Base-by-base conservation (phyloP, 176 grass and related monocot species). In the Hyparrhenia diplandra region DNA sequence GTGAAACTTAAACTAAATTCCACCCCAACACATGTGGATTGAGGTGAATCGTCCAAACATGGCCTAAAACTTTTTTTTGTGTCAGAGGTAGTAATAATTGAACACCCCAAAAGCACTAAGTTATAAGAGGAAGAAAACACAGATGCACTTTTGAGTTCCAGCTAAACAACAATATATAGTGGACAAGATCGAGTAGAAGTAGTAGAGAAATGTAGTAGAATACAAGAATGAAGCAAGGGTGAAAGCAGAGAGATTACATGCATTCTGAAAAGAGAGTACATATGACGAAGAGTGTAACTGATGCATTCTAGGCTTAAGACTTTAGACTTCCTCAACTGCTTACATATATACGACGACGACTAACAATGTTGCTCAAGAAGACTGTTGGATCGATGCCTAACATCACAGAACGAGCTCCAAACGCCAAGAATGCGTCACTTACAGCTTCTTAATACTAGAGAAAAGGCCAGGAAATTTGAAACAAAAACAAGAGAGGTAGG, bases 401-500 rank as follows among this genome's bases (percentile, higher is more conserved):
- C 64, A 80, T 87, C 64, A 34, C 37, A 73, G 30, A 76, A 70
- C n/a, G 9, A 80, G 69, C 75, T 67, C 68, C 69, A 64, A 20
- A 64, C 24, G 73, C 87, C 85, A 73, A 81, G 87, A 89, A 89
- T 92, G 90, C 90, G 80, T 82, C 90, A 71, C 80, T 92, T 92
- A 92, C 90, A 92, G 78, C 79, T 74, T 87, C 68, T 83, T 28
- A 68, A 51, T 66, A 76, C 24, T 34, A 78, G 55, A 49, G n/a
- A 57, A 72, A 71, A 71, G n/a, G 63, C 2, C 45, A 8, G 25
- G 32, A 80, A 63, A 52, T n/a, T 40, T 18, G 18, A 54, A 37
- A 34, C 49, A 31, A 21, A 35, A 27, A 17, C 47, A 32, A 73
- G 2, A 27, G 41, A 49, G 2, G 18, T 49, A 51, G 6, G 25